Base-by-base conservation (phyloP, 805 yeast species). In the Wickerhamomyces subpelliculosus region DNA sequence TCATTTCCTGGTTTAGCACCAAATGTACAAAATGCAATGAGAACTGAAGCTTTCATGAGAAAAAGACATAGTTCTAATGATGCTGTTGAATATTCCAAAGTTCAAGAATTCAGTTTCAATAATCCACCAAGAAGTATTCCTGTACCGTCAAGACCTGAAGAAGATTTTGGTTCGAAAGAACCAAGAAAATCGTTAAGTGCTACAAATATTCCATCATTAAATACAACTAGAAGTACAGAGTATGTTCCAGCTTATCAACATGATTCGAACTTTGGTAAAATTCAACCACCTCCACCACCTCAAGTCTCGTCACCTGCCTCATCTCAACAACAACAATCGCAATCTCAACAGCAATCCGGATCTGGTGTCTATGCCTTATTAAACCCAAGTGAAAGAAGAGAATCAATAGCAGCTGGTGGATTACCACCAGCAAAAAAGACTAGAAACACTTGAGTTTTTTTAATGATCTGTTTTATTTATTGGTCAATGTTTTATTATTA, bases 71-170 rank as follows among this genome's bases (percentile, higher is more conserved):
- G 39, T 16, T 50, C 58, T 1, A 49, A 43, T 26, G 55, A 49
- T 31, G 47, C 35, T 4, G 17, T 34, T 14, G 51, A 48, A 2
- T 18, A 35, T 14, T 14, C 30, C 17, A 39, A 45, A 34, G 29
- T 20, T n/a, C 25, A 33, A 21, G 37, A 27, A 19, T 17, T 25
- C 20, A 31, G 23, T 12, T 35, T 39, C 34, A 43, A 42, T 10
- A 48, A 50, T 22, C 53, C 52, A 26, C 55, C 56, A 36, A 41
- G 54, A 34, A 51, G 53, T 32, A 35, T 47, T 8, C 55, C 52
- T 13, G 14, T 13, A 18, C 11, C 7, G 18, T 18, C 22, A 12
- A 32, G 25, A 17, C 19, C 25, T 20, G 36, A 19, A 4, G 28
- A n/a, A 10, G 39, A 39, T 27, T 42, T 39, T 18, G 37, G 32